Evolutionary conservation across 2,329 filamentous ascomycete genomes (phyloP), one percentile per base, ranked within the genome.

Genomic region (Aspergillus sclerotialis): DNA sequence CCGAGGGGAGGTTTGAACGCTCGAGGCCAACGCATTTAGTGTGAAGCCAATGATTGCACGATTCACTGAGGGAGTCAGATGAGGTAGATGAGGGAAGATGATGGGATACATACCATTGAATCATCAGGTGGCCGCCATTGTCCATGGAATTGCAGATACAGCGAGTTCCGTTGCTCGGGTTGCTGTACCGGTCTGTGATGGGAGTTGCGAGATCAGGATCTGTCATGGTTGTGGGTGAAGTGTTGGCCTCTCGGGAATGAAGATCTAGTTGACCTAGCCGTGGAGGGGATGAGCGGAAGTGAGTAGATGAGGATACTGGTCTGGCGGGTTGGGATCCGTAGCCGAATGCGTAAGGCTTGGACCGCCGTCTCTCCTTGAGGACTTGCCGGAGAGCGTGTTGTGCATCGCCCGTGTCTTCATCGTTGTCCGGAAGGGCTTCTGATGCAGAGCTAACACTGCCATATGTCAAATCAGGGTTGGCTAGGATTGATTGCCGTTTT

Each of bases 41-140:
- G 47, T 81, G 77, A 18, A 76, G 61, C 71, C 74, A 80, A 45
- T 78, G 76, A n/a, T 64, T 71, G 58, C 76, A 81, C 15, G 71
- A 74, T 53, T 76, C 72, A 57, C 77, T 71, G 41, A 15, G 31
- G 21, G 16, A 17, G 35, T 44, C 26, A 45, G 36, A 19, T 32
- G 29, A 11, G 30, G 13, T 16, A 24, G 18, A 17, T 15, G 24
- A 13, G 26, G 13, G 11, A 6, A 35, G 5, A 23, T 24, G 12
- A 2, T n/a, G n/a, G 17, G 5, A 18, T 30, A 50, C 58, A 49
- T 53, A 70, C 68, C 68, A 81, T 60, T 78, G 75, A 30, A 80
- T 68, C 70, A 80, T 75, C 18, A 72, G 53, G 44, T 69, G 67
- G 14, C 69, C 72, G 35, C 69, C 68, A 34, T 69, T 74, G 26